Evolutionary conservation across 2,329 filamentous ascomycete genomes (phyloP).

Genomic region (Allantophomopsis cytisporea): DNA sequence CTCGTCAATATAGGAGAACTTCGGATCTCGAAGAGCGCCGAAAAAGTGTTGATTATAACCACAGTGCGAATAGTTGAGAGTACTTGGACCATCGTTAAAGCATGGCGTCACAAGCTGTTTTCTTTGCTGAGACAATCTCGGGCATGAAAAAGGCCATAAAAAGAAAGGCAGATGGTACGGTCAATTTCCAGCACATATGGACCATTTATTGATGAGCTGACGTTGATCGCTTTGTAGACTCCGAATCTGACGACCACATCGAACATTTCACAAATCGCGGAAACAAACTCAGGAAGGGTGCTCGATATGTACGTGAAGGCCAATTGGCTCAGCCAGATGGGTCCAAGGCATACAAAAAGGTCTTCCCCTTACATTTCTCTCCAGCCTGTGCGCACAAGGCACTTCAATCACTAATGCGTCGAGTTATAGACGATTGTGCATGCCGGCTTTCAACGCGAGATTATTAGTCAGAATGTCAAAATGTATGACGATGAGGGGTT

Average conservation of each 20-base stretch:
- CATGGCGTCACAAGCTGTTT: conserved; percentile 36
- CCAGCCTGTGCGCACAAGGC: neutral
- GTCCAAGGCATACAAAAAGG: conserved; percentile 59
- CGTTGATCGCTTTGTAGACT: conserved; percentile 35
- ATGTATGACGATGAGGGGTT: conserved; percentile 69
- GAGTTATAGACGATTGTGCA: conserved; percentile 51
- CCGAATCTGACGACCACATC: conserved; percentile 64
- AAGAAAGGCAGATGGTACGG: conserved; percentile 45
- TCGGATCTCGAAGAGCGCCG: no score
- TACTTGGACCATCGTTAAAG: neutral
- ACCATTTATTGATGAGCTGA: conserved; percentile 14
- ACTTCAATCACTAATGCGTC: conserved; percentile 12
- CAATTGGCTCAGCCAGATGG: conserved; percentile 54
- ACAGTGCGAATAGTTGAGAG: no score
- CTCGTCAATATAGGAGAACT: no score
- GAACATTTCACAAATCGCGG: conserved; percentile 60
- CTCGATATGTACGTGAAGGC: conserved; percentile 57
- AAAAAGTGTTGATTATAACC: no score
- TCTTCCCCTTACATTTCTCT: conserved; percentile 18
- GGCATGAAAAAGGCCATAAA: conserved; percentile 57
- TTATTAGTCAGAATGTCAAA: conserved; percentile 61
- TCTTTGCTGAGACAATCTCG: conserved; percentile 52
- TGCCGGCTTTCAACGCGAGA: conserved; percentile 57
- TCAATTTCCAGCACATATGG: conserved; percentile 1
- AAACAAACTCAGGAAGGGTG: conserved; percentile 65